Conservation (phyloP, 2,329 filamentous ascomycete genomes). For the Chaetothyriales sp. region DNA sequence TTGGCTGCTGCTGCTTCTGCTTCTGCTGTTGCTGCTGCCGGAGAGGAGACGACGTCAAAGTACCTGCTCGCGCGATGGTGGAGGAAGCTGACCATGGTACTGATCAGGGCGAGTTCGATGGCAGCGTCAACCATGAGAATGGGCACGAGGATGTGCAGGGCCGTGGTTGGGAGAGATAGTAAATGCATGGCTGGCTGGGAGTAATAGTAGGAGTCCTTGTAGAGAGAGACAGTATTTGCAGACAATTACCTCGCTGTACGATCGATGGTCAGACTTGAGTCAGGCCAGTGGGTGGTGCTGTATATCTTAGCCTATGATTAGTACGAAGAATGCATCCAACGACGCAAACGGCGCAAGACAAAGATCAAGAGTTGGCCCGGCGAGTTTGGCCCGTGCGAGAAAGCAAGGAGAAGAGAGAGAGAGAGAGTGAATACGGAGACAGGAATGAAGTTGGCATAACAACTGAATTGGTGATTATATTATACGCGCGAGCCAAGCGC, state of each 20-base stretch:
- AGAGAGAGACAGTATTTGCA: too few relatives aligned
- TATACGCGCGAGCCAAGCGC: too few relatives aligned
- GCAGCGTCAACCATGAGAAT: slow-evolving; percentile 11
- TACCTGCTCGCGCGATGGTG: slow-evolving; percentile 13
- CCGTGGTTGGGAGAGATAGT: not conserved
- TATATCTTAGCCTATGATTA: not conserved
- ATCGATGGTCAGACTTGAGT: too few relatives aligned
- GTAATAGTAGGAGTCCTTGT: not conserved
- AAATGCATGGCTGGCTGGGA: not conserved
- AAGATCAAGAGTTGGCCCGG: not conserved
- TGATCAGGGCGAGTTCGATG: slow-evolving; percentile 14
- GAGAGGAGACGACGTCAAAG: slow-evolving; percentile 9
- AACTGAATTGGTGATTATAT: too few relatives aligned
- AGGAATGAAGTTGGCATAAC: too few relatives aligned
- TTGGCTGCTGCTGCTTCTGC: not conserved
- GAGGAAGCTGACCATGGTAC: slow-evolving; percentile 15
- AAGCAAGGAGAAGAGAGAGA: too few relatives aligned
- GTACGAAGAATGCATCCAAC: not conserved
- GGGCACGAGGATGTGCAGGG: slow-evolving; percentile 2
- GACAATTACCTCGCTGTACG: not conserved
- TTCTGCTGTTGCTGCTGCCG: not conserved
- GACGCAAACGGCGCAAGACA: not conserved
- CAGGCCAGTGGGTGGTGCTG: not conserved
- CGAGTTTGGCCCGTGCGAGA: not conserved
- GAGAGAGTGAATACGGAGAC: too few relatives aligned